Conservation (phyloP, 306 rosid species). For the Amphicarpaea edgeworthii region DNA sequence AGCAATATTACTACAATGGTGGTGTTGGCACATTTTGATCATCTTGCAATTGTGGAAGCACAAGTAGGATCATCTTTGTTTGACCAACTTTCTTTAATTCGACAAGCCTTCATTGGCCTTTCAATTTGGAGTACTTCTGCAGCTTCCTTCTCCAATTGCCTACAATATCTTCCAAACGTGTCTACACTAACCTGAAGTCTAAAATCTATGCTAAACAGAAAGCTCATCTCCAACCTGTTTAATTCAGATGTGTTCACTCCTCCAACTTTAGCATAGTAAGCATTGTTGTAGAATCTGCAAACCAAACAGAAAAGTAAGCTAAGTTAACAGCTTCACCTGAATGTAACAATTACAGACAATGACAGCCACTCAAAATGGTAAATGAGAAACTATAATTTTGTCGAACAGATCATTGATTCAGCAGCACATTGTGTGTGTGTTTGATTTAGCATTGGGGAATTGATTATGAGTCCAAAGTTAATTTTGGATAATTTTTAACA, state of each 20-base stretch:
- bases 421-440: no score
- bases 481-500: no score
- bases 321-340: slow-evolving; percentile 13
- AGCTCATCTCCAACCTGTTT: slow-evolving; percentile 88
- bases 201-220: slow-evolving; percentile 84
- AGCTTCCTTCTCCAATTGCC: slow-evolving; percentile 72
- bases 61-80: slow-evolving; percentile 72
- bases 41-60: slow-evolving; percentile 79
- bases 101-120: slow-evolving; percentile 78
- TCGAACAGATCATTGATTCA: slow-evolving; percentile 13
- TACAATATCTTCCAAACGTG: slow-evolving; percentile 77
- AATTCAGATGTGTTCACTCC: slow-evolving; percentile 85
- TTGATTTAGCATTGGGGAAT: no score
- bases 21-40: slow-evolving; percentile 47
- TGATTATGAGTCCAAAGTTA: no score
- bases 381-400: neutral
- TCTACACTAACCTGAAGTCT: slow-evolving; percentile 82
- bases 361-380: slow-evolving; percentile 17
- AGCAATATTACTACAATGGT: slow-evolving; percentile 35
- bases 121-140: slow-evolving; percentile 72
- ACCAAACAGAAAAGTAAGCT: slow-evolving; percentile 30
- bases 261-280: slow-evolving; percentile 96
- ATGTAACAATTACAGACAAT: neutral
- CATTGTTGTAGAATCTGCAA: slow-evolving; percentile 92
- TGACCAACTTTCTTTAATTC: slow-evolving; percentile 77